These are phyloP conservation scores for Trichoderma arundinaceum DNA, from an alignment of 2,329 filamentous ascomycete genomes.

Conservation along the genomic window DNA sequence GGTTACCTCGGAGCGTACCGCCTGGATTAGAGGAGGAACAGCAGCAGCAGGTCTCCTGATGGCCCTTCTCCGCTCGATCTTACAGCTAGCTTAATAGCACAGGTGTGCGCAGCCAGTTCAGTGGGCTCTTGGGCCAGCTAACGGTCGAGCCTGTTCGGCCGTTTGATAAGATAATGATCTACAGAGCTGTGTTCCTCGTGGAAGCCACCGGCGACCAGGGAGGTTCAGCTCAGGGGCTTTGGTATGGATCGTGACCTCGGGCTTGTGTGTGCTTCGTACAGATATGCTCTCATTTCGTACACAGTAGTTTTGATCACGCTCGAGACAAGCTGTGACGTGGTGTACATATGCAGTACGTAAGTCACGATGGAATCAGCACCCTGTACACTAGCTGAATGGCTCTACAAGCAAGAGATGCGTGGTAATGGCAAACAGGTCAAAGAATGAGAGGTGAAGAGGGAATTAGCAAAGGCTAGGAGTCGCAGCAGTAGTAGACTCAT, in stretches of 20 bases:
- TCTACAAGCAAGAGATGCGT: background rate
- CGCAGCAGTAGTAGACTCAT: background rate
- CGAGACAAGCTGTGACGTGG: constrained; percentile 24
- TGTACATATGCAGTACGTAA: constrained; percentile 12
- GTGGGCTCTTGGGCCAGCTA: constrained; percentile 11
- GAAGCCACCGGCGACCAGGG: constrained; percentile 13
- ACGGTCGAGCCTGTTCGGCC: background rate
- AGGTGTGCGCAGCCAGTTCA: constrained; percentile 2
- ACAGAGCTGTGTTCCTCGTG: constrained; percentile 17
- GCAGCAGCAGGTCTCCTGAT: constrained; percentile 8
- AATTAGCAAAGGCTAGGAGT: background rate
- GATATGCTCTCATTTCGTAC: constrained; percentile 18
- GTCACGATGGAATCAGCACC: background rate
- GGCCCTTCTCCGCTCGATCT: constrained; percentile 24
- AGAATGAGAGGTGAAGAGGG: background rate
- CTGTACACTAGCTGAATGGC: too few species aligned
- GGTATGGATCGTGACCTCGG: constrained; percentile 19
- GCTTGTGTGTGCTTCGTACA: background rate
- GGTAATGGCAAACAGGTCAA: background rate
- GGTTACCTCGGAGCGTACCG: constrained; percentile 22
- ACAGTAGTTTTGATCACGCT: constrained; percentile 29
- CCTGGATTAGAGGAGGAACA: constrained; percentile 4
- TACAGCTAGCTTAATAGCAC: constrained; percentile 7
- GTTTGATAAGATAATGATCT: constrained; percentile 30
- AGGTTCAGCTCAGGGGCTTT: constrained; percentile 29